A percentile compares a stretch with the other conserved stretches of the same genome.
Evolutionary conservation across 768 basidiomycete species (phyloP).

Genomic region (Rhizopogon salebrosus): DNA sequence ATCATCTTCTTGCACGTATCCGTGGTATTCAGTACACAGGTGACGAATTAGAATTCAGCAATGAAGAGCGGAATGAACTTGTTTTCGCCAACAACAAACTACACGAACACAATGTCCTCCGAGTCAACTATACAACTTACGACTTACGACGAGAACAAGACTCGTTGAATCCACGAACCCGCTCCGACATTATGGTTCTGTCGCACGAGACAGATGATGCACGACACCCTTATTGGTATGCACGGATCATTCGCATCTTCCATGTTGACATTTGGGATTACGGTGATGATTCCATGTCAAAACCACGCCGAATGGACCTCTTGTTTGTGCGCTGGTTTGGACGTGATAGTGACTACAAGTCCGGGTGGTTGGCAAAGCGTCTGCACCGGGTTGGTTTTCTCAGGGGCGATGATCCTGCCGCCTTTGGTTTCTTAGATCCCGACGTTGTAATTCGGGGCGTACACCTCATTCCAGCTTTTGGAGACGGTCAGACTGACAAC

Average conservation of each 20-base stretch:
- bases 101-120: conserved; percentile 26
- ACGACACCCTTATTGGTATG: conserved; percentile 34
- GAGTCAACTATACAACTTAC: conserved; percentile 28
- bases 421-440: conserved; percentile 46
- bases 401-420: conserved; percentile 10
- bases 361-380: conserved; percentile 21
- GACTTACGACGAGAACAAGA: conserved; percentile 21
- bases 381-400: conserved; percentile 38
- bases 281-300: background rate
- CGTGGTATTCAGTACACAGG: conserved; percentile 5
- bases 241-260: conserved; percentile 27
- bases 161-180: conserved; percentile 24
- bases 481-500: conserved; percentile 10
- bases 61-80: conserved; percentile 16
- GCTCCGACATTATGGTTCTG: conserved; percentile 32
- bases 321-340: conserved; percentile 39
- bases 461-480: conserved; percentile 41
- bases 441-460: conserved; percentile 29
- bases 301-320: conserved; percentile 27
- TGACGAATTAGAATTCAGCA: conserved; percentile 15
- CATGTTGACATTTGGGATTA: conserved; percentile 13
- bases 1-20: conserved; percentile 5
- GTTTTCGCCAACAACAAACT: conserved; percentile 24
- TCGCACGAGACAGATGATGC: conserved; percentile 14
- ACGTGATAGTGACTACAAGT: conserved; percentile 13